phyloP scores from a whole-genome alignment of 2,329 filamentous ascomycete species.

The Colletotrichum tanaceti region DNA sequence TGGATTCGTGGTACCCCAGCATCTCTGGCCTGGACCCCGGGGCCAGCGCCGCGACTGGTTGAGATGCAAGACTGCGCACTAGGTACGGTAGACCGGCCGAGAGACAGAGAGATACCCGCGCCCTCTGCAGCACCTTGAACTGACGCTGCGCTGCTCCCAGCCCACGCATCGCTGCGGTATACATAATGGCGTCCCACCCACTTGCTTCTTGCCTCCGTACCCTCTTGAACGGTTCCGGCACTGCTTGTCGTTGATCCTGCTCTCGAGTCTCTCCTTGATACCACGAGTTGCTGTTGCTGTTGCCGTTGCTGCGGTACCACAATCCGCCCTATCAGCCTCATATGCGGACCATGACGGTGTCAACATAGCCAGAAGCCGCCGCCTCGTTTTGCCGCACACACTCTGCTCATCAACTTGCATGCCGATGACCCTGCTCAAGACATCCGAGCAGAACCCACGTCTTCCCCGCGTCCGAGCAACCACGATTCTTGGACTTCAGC shows the following conservation, averaged over 20 bases:
- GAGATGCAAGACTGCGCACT: conserved; percentile 20
- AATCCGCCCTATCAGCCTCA: conserved; percentile 14
- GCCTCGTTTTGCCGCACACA: conserved; percentile 4
- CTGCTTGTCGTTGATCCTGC: conserved; percentile 31
- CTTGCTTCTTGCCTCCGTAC: conserved; percentile 15
- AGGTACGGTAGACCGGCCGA: conserved; percentile 14
- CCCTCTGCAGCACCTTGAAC: conserved; percentile 20
- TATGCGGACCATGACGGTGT: conserved; percentile 32
- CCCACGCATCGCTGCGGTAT: conserved; percentile 25
- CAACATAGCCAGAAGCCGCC: conserved; percentile 26
- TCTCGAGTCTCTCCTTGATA: conserved; percentile 41
- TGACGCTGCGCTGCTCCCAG: conserved; percentile 8
- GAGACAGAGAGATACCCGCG: conserved; percentile 29
- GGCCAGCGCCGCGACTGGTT: conserved; percentile 33
- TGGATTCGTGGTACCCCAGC: conserved; percentile 35
- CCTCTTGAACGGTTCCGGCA: conserved; percentile 28
- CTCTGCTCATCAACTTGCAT: conserved; percentile 19
- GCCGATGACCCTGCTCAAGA: conserved; percentile 7
- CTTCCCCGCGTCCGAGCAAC: conserved; percentile 1
- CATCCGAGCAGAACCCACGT: background rate
- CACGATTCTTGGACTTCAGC: conserved; percentile 29
- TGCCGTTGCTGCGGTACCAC: conserved; percentile 11
- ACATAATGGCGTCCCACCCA: conserved; percentile 40
- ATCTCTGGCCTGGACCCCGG: conserved; percentile 31
- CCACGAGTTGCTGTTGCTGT: conserved; percentile 32